Conservation (phyloP, 371 early-diverging fungal species). For the Fennellomyces sp. region DNA sequence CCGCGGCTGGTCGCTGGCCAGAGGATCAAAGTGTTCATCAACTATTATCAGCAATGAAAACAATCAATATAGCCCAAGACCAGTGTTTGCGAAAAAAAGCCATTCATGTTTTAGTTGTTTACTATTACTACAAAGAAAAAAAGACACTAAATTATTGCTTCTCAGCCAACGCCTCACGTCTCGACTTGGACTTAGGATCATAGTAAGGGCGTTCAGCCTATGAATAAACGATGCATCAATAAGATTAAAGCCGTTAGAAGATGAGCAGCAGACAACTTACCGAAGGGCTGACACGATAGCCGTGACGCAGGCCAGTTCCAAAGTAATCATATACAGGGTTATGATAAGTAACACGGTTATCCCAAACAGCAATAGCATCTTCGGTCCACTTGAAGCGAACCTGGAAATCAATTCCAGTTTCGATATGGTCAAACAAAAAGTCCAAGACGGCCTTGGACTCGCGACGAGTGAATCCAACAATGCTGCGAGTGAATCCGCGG, state of each 20-base stretch:
- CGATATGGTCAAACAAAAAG: constrained; percentile 49
- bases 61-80: no score
- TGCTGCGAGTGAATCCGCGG: constrained; percentile 62
- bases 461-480: constrained; percentile 52
- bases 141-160: no score
- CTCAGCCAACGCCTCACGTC: background rate
- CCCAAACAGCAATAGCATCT: constrained; percentile 65
- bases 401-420: constrained; percentile 59
- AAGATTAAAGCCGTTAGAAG: background rate
- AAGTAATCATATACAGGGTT: constrained; percentile 54
- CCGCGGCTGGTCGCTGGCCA: no score
- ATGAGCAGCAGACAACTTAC: background rate
- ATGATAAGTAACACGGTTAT: constrained; percentile 57
- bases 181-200: background rate
- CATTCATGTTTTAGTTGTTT: no score
- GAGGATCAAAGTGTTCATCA: no score
- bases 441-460: constrained; percentile 64
- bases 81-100: no score
- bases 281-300: constrained; percentile 46
- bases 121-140: no score
- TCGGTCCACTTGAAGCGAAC: constrained; percentile 66
- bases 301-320: constrained; percentile 38
- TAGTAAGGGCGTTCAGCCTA: constrained; percentile 2
- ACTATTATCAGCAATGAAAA: no score
- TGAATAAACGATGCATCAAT: background rate